These are phyloP conservation scores for Eucalyptus sp. DNA, from an alignment of 345 rosid genomes.

Conservation along the genomic window DNA sequence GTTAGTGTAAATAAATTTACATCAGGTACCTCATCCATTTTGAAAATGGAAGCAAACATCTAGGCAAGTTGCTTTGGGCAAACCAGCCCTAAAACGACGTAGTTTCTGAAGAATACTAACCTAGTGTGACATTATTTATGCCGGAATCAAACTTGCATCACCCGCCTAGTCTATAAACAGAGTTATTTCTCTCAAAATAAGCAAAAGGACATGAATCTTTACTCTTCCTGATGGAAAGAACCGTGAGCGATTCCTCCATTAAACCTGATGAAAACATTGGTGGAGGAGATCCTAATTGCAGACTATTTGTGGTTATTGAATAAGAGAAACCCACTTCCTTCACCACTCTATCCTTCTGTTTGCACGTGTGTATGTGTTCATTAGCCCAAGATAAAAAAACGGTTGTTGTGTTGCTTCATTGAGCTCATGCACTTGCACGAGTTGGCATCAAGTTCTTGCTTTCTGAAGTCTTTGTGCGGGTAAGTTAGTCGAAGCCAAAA, in stretches of 20 bases:
- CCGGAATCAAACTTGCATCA: not conserved
- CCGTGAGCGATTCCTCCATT: not conserved
- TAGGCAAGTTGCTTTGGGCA: not conserved
- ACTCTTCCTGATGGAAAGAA: not conserved
- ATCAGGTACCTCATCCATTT: not conserved
- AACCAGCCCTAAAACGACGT: not conserved
- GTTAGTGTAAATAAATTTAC: not conserved
- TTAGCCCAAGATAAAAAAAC: not conserved
- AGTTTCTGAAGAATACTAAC: not conserved
- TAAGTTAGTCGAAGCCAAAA: not conserved
- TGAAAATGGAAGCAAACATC: not conserved
- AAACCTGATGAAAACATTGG: not conserved
- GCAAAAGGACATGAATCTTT: not conserved
- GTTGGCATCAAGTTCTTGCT: not conserved
- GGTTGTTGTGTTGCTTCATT: not conserved
- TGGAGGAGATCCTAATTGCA: not conserved
- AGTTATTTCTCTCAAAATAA: not conserved
- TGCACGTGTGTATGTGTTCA: not conserved
- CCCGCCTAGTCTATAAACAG: not conserved
- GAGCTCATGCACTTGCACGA: not conserved
- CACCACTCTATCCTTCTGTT: not conserved
- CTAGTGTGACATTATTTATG: not conserved
- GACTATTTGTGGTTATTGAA: not conserved
- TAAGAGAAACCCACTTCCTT: not conserved
- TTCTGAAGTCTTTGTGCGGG: not conserved